Evolutionary conservation across 208 protist species (phyloP), one percentile per base, ranked within the genome.

Genomic region (Wallacemonas sp.): DNA sequence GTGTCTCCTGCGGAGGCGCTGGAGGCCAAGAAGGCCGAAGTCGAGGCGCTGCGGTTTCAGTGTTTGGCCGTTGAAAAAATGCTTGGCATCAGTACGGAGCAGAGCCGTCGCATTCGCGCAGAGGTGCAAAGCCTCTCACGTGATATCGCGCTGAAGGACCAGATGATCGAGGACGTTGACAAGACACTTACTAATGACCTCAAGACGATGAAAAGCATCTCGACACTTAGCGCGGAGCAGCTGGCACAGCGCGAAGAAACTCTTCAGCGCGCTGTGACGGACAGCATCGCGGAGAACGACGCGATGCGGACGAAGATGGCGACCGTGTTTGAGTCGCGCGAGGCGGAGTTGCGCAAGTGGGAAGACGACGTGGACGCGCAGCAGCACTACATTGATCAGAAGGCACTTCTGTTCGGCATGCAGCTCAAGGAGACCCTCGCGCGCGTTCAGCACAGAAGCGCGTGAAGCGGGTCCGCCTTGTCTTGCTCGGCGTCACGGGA

Each of bases 381-480:
- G 50, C 81, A 87, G 66, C 63, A 78, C 33, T 64, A 95, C 24
- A 90, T 98, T 66, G 86, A 98, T 27, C 62, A 90, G 24, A 97
- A 94, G 83, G 93, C 92, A 2, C 63, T 97, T 0, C 69, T 82
- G 34, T 97, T 95, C 63, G 93, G 90, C 37, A 66, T 95, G 34
- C 87, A 92, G 79, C 80, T 98, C 30, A 95, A 94, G 46, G 86
- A 97, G 27, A 73, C 84, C 0, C 61, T 95, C 1, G 58, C 70
- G 3, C 72, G 84, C 17, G 68, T 79, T 66, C 63, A 64, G 8
- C 27, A 36, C 17, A 34, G 53, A 34, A 17, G 30, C 29, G n/a
- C 39, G 24, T 53, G 24, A 58, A 22, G 19, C 32, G 41, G n/a
- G n/a, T n/a, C n/a, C n/a, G n/a, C n/a, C n/a, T n/a, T n/a, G n/a